These are phyloP conservation scores for Hericium rajendrae DNA, from an alignment of 768 basidiomycete genomes.

Conservation along the genomic window DNA sequence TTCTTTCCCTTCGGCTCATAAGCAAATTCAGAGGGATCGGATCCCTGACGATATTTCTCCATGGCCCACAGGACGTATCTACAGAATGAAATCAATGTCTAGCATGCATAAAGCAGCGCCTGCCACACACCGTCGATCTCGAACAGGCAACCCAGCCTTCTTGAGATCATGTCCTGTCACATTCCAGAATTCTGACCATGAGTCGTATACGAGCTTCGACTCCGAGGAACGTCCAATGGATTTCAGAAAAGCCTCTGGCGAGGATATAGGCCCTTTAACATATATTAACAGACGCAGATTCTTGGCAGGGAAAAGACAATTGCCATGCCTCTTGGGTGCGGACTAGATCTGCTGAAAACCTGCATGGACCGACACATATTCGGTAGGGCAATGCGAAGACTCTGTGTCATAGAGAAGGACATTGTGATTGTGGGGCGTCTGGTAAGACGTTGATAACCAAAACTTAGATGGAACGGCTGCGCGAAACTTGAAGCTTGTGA, in stretches of 20 bases:
- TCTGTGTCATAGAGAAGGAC: no score
- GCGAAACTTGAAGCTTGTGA: no score
- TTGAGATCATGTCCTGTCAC: constrained; percentile 47
- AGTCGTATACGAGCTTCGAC: constrained; percentile 50
- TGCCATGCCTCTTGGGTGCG: no score
- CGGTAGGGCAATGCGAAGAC: no score
- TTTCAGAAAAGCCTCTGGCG: constrained; percentile 57
- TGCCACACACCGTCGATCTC: constrained; percentile 55
- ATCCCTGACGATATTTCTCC: constrained; percentile 62
- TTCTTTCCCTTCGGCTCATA: constrained; percentile 63
- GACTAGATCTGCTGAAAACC: no score
- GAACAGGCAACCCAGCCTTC: constrained; percentile 53
- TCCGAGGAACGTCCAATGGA: constrained; percentile 64
- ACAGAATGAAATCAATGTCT: background rate
- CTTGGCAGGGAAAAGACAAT: no score
- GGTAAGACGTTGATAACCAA: no score
- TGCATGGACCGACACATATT: no score
- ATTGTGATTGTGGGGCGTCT: no score
- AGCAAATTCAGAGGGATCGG: constrained; percentile 48
- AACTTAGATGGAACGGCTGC: no score
- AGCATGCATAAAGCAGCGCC: background rate
- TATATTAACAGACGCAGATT: no score
- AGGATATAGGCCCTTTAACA: constrained; percentile 35
- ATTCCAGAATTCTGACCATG: constrained; percentile 71
- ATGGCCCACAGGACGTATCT: constrained; percentile 84